Percentiles rank a stretch among this genome's conserved stretches.
phyloP scores from a whole-genome alignment of 805 yeast species.

The Cyberlindnera misumaiensis region DNA sequence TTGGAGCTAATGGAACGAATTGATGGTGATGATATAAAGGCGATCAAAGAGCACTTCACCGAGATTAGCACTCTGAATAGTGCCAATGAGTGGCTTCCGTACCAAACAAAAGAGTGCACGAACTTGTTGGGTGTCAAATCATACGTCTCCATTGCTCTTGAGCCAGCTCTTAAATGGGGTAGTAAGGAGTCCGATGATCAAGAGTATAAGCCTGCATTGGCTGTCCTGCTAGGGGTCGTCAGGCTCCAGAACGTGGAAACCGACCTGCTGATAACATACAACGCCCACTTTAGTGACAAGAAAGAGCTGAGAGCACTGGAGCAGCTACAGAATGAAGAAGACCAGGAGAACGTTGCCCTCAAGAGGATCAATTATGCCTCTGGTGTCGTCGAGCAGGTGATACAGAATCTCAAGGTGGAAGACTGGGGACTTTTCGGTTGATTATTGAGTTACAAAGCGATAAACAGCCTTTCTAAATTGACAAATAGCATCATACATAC shows the following conservation, averaged over 20 bases:
- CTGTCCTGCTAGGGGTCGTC: conserved; percentile 50
- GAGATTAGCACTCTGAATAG: conserved; percentile 47
- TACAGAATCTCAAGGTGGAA: conserved; percentile 29
- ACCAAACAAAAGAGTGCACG: conserved; percentile 22
- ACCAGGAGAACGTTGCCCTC: conserved; percentile 15
- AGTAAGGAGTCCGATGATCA: conserved; percentile 22
- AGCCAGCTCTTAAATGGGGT: conserved; percentile 50
- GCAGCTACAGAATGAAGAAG: conserved; percentile 2
- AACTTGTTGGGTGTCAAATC: conserved; percentile 16
- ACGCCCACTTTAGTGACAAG: conserved; percentile 41
- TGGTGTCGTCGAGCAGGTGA: conserved; percentile 18
- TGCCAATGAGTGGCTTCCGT: conserved; percentile 25
- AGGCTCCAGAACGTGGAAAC: conserved; percentile 45
- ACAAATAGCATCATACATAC: no score
- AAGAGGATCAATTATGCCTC: conserved; percentile 25
- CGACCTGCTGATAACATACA: conserved; percentile 55
- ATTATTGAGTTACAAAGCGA: not conserved
- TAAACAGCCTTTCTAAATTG: no score
- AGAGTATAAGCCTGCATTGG: conserved; percentile 30
- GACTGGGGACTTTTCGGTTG: conserved; percentile 43
- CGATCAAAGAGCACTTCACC: conserved; percentile 45
- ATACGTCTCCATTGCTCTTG: conserved; percentile 31
- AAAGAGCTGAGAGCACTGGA: conserved; percentile 23
- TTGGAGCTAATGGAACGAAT: conserved; percentile 57
- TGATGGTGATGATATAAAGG: conserved; percentile 30